A percentile compares a stretch with the other conserved stretches of the same genome.
Conservation (phyloP, 1,139 yeast genomes). For the Williopsis jadinii region DNA sequence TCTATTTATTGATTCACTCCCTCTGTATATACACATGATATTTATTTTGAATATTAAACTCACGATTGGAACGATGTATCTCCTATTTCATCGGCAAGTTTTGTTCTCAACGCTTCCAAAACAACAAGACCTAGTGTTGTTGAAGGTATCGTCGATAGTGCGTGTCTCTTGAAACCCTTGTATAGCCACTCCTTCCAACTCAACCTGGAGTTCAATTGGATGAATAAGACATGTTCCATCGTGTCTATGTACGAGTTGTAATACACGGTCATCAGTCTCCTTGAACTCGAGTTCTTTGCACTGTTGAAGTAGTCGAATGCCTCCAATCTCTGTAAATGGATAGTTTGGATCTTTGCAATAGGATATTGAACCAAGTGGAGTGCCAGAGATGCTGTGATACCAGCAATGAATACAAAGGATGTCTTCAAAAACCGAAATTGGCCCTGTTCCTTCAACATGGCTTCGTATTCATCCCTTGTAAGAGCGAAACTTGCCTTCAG, state of each 20-base stretch:
- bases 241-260: slow-evolving; percentile 73
- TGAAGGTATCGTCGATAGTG: slow-evolving; percentile 76
- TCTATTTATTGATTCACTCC: background rate
- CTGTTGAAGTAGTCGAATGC: slow-evolving; percentile 64
- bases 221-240: slow-evolving; percentile 46
- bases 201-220: slow-evolving; percentile 46
- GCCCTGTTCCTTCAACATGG: slow-evolving; percentile 14
- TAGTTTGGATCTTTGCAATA: slow-evolving; percentile 66
- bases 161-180: slow-evolving; percentile 68
- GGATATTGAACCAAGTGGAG: slow-evolving; percentile 81
- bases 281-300: slow-evolving; percentile 14
- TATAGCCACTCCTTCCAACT: slow-evolving; percentile 66
- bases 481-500: slow-evolving; percentile 9
- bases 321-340: slow-evolving; percentile 74
- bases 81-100: slow-evolving; percentile 20
- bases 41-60: too few relatives aligned
- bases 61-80: background rate
- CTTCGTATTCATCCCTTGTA: slow-evolving; percentile 5
- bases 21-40: too few relatives aligned
- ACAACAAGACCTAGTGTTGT: slow-evolving; percentile 81
- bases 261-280: slow-evolving; percentile 26
- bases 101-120: slow-evolving; percentile 72
- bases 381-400: slow-evolving; percentile 79
- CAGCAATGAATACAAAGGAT: slow-evolving; percentile 73
- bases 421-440: slow-evolving; percentile 48